Evolutionary conservation across 768 basidiomycete genomes (phyloP).

Genomic region (Calocera viscosa): DNA sequence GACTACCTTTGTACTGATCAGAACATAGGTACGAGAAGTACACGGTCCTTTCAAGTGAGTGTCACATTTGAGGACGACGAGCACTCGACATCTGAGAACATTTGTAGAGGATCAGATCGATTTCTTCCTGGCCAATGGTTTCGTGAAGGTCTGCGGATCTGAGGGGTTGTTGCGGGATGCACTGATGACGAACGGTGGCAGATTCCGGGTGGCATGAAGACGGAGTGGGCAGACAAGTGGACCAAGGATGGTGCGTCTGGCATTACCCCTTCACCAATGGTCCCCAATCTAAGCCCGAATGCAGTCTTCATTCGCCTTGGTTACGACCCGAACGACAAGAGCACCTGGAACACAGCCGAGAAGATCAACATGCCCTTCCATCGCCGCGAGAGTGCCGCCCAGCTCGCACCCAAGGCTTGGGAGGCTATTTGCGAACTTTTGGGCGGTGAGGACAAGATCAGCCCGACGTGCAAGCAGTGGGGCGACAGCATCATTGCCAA

Average conservation of each 20-base stretch:
- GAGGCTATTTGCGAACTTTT: slow-evolving; percentile 49
- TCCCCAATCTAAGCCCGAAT: neutral
- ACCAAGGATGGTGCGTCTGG: neutral
- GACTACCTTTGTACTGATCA: no score
- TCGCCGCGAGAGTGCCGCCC: slow-evolving; percentile 33
- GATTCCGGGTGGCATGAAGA: neutral
- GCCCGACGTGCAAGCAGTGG: slow-evolving; percentile 27
- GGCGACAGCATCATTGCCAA: slow-evolving; percentile 54
- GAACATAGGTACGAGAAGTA: slow-evolving; percentile 8
- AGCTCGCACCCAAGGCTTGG: slow-evolving; percentile 46
- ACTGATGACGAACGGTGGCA: no score
- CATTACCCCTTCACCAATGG: neutral
- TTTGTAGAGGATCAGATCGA: slow-evolving; percentile 1
- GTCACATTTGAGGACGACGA: neutral
- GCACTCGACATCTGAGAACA: neutral
- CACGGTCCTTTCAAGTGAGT: neutral
- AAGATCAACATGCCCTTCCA: slow-evolving; percentile 44
- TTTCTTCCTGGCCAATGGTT: neutral
- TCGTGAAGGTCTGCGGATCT: neutral
- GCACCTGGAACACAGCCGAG: slow-evolving; percentile 35
- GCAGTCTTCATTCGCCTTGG: slow-evolving; percentile 14
- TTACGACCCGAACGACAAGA: slow-evolving; percentile 39
- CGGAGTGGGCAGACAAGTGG: slow-evolving; percentile 2
- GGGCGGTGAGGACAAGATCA: slow-evolving; percentile 47
- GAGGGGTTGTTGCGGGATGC: no score